phyloP scores from a whole-genome alignment of 148 eudicot genomes.

The Talinum fruticosum region DNA sequence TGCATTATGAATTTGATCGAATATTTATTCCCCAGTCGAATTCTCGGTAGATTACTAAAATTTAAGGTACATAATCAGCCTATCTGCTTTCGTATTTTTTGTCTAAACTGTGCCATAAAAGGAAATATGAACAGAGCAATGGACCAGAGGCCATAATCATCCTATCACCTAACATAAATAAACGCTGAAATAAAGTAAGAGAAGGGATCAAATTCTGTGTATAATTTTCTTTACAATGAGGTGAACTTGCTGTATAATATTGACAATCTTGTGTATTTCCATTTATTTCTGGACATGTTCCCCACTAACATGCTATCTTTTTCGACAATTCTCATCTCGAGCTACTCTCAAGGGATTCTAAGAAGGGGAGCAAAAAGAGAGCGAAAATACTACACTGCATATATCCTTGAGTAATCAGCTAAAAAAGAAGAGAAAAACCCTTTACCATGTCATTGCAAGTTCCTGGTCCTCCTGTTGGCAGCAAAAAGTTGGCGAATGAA shows the following conservation, averaged over 20 bases:
- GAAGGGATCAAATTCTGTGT: constrained; percentile 2
- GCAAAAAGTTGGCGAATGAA: constrained; percentile 84
- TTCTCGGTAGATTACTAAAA: too few relatives aligned
- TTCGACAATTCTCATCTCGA: constrained; percentile 22
- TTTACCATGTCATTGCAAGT: constrained; percentile 40
- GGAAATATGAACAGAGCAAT: neutral
- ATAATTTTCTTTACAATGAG: constrained; percentile 30
- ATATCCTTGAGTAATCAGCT: constrained; percentile 2
- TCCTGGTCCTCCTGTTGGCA: constrained; percentile 65
- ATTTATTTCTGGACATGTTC: constrained; percentile 31
- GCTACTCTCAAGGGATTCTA: constrained; percentile 24
- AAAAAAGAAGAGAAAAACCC: constrained; percentile 2
- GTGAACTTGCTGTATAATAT: constrained; percentile 25
- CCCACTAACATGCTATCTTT: constrained; percentile 25
- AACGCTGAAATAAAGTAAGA: neutral
- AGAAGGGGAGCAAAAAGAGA: constrained; percentile 2
- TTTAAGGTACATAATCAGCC: too few relatives aligned
- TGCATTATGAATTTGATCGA: too few relatives aligned
- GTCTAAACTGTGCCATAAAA: too few relatives aligned
- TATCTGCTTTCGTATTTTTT: neutral
- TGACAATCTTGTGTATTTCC: constrained; percentile 27
- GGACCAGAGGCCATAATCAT: neutral
- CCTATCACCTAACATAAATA: neutral
- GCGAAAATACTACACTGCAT: neutral
- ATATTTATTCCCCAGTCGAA: too few relatives aligned